These are phyloP conservation scores for Phytophthora vignae DNA, from an alignment of 352 stramenopile genomes.

Conservation along the genomic window DNA sequence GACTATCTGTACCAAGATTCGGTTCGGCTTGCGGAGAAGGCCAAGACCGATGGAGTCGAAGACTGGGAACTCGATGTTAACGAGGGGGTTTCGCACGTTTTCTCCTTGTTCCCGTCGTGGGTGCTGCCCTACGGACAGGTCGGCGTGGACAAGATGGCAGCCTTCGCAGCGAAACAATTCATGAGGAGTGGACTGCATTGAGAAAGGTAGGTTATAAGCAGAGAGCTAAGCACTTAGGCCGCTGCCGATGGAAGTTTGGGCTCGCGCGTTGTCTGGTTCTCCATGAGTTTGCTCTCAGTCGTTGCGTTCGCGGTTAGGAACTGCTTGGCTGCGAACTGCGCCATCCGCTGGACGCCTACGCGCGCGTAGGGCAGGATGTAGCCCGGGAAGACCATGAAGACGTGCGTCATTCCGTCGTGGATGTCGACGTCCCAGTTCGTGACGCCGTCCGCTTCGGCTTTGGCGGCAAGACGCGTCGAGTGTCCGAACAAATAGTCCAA, in stretches of 20 bases:
- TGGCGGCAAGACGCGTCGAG: slow-evolving; percentile 32
- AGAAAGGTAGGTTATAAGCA: slow-evolving; percentile 10
- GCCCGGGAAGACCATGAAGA: slow-evolving; percentile 44
- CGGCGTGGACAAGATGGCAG: slow-evolving; percentile 40
- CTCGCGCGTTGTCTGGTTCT: background rate
- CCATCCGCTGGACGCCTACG: slow-evolving; percentile 34
- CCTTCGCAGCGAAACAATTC: slow-evolving; percentile 40
- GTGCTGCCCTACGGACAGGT: slow-evolving; percentile 47
- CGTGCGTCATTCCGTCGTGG: slow-evolving; percentile 48
- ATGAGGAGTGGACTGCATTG: slow-evolving; percentile 22
- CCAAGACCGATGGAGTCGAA: slow-evolving; percentile 35
- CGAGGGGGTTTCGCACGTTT: slow-evolving; percentile 47
- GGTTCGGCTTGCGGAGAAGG: slow-evolving; percentile 29
- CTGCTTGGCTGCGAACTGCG: slow-evolving; percentile 37
- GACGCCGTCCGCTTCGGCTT: slow-evolving; percentile 37
- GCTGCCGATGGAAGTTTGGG: background rate
- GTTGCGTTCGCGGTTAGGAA: slow-evolving; percentile 7
- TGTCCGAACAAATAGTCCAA: slow-evolving; percentile 46
- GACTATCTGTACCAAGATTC: slow-evolving; percentile 48
- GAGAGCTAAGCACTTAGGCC: background rate
- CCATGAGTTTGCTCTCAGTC: background rate
- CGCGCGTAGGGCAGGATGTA: slow-evolving; percentile 41
- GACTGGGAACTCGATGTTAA: slow-evolving; percentile 52
- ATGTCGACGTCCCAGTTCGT: slow-evolving; percentile 47
- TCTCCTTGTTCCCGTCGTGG: slow-evolving; percentile 38